Percentiles rank a stretch among this genome's conserved stretches.
These are phyloP conservation scores for Wickerhamomyces tratensis DNA, from an alignment of 805 yeast genomes.

Conservation along the genomic window DNA sequence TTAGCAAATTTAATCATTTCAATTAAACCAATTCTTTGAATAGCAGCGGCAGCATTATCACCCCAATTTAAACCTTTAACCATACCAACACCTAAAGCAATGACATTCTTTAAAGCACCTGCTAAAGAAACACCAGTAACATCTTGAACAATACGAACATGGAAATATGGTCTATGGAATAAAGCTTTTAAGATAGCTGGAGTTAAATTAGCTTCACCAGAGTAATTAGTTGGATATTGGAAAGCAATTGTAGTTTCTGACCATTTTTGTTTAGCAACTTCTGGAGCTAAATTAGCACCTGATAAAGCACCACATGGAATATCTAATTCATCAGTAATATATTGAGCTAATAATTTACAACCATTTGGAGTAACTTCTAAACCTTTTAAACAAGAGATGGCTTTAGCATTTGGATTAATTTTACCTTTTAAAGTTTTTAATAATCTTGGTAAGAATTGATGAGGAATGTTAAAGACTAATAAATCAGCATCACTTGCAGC, in stretches of 20 bases:
- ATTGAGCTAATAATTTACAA: slow-evolving; percentile 72
- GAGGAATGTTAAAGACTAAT: slow-evolving; percentile 91
- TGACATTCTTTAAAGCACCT: slow-evolving; percentile 94
- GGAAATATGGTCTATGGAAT: slow-evolving; percentile 98
- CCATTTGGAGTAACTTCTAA: slow-evolving; percentile 74
- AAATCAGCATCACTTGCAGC: slow-evolving; percentile 79
- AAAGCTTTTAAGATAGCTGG: slow-evolving; percentile 61
- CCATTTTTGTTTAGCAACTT: slow-evolving; percentile 92
- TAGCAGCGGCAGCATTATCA: slow-evolving; percentile 95
- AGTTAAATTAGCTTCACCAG: slow-evolving; percentile 47
- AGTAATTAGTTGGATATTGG: slow-evolving; percentile 53
- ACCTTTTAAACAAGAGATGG: slow-evolving; percentile 94
- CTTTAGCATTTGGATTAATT: slow-evolving; percentile 63
- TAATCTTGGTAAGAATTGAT: slow-evolving; percentile 81
- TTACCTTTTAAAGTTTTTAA: slow-evolving; percentile 70
- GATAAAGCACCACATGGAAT: slow-evolving; percentile 93
- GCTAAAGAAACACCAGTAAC: slow-evolving; percentile 95
- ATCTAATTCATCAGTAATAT: slow-evolving; percentile 71
- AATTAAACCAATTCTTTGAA: slow-evolving; percentile 89
- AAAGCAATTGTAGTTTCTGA: slow-evolving; percentile 97
- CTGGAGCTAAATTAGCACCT: slow-evolving; percentile 96
- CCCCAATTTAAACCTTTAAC: slow-evolving; percentile 99
- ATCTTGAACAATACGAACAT: slow-evolving; percentile 84
- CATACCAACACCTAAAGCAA: slow-evolving; percentile 94
- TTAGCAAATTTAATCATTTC: slow-evolving; percentile 86